Percentiles rank a stretch among this genome's conserved stretches.
phyloP scores from a whole-genome alignment of 1,284 basidiomycete genomes.

The Microbotryum silenes-acaulis region DNA sequence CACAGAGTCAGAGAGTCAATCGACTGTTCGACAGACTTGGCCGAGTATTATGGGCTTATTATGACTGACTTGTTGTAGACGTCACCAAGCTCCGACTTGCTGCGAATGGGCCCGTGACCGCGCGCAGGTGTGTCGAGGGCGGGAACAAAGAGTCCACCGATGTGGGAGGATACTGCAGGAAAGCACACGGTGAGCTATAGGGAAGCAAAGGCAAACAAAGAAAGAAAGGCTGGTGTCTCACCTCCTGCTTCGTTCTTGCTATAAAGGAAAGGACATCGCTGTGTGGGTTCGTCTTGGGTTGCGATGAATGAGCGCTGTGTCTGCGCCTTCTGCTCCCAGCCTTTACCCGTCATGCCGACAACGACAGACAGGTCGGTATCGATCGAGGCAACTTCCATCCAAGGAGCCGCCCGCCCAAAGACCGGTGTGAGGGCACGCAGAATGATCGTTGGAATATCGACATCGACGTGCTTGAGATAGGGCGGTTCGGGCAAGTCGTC shows the following conservation, averaged over 20 bases:
- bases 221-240: not conserved
- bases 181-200: not conserved
- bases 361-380: conserved; percentile 57
- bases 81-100: too few species aligned
- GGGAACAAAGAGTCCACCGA: conserved; percentile 10
- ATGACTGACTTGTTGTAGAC: too few species aligned
- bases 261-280: conserved; percentile 43
- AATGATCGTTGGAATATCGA: conserved; percentile 51
- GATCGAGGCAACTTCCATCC: conserved; percentile 61
- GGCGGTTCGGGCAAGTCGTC: conserved; percentile 64
- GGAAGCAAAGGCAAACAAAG: not conserved
- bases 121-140: conserved; percentile 4
- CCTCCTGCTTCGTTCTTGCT: not conserved
- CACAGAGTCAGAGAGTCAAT: too few species aligned
- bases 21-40: too few species aligned
- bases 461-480: conserved; percentile 36
- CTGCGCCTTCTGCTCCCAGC: conserved; percentile 51
- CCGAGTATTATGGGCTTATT: too few species aligned
- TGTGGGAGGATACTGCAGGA: not conserved
- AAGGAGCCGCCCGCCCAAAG: conserved; percentile 41
- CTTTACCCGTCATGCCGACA: conserved; percentile 57
- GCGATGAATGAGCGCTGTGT: conserved; percentile 59
- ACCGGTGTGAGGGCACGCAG: conserved; percentile 29
- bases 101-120: not conserved
- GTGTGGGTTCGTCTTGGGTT: conserved; percentile 62